phyloP scores from a whole-genome alignment of 2,329 filamentous ascomycete species.

The Botrytis paeoniae region DNA sequence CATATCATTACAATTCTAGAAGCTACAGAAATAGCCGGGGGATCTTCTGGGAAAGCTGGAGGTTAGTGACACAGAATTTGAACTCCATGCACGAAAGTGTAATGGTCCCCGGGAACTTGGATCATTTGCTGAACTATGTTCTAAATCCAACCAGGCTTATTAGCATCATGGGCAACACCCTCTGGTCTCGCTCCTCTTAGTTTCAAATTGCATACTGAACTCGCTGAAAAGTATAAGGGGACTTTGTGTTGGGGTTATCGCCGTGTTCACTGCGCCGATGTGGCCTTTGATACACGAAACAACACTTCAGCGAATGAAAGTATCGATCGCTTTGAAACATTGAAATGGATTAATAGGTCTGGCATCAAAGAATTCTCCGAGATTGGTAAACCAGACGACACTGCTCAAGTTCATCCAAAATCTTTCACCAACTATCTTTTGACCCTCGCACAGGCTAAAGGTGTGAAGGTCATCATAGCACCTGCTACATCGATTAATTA shows the following conservation, averaged over 20 bases:
- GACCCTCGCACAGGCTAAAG: background rate
- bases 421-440: background rate
- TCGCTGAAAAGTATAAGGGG: conserved; percentile 76
- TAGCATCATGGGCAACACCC: conserved; percentile 88
- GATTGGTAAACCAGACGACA: background rate
- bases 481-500: background rate
- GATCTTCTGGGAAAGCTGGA: conserved; percentile 88
- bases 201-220: conserved; percentile 73
- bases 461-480: background rate
- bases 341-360: background rate
- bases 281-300: background rate
- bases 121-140: background rate
- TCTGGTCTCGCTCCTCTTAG: conserved; percentile 76
- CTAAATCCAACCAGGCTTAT: conserved; percentile 44
- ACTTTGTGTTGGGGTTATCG: conserved; percentile 80
- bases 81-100: background rate
- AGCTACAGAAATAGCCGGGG: conserved; percentile 75
- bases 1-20: conserved; percentile 83
- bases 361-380: background rate
- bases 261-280: conserved; percentile 60
- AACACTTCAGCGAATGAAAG: background rate
- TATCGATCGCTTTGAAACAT: background rate
- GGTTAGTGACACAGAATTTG: conserved; percentile 43
- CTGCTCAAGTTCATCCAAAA: conserved; percentile 6
- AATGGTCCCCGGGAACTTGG: background rate